Base-by-base conservation (phyloP, 2,329 filamentous ascomycete genomes). In the Pezicula radicicola region DNA sequence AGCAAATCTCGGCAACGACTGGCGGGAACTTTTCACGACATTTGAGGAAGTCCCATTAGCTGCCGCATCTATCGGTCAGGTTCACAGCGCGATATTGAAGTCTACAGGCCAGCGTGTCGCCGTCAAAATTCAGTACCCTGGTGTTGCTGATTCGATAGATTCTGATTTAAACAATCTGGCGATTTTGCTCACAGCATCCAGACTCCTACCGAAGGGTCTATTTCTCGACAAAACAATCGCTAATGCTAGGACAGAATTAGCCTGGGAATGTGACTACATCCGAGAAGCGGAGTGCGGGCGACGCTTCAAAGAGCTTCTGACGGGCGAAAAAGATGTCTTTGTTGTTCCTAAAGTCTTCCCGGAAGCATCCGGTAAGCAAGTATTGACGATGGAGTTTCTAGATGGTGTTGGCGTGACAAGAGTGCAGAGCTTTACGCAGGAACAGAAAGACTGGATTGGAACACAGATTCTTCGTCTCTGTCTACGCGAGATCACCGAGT, bases 151-250 rank as follows among this genome's bases (percentile, higher is more conserved):
- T 68, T 97, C 92, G 4, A 99, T 99, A 68, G 91, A 96, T 70
- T 97, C 93, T 1, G 94, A 99, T 64, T 80, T 99, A 1, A 95
- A 91, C 71, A 99, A 99, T 64, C 80, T 99, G 30, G 90, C 88
- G 8, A 81, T 99, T 51, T 84, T 99, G 2, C 82, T 99, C 12
- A 94, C 90, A 6, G 94, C 94, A 25, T 96, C 92, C 5, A 86
- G 89, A 52, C 81, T 99, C 25, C 79, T 99, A 1, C 95, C 94
- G 1, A 92, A 89, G 66, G 94, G 94, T 1, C 77, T 99, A 0
- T 99, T 94, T 66, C 84, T 99, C 7, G 89, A 99, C 72, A 97
- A 96, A 70, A 99, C 94, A 1, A 97, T 99, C 60, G 92, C 89
- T 60, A 99, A 99, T 66, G 93, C 94, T 4, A 84, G 94, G 9